phyloP scores from a whole-genome alignment of 2,329 filamentous ascomycete species.

The Magnaporthales sp. region DNA sequence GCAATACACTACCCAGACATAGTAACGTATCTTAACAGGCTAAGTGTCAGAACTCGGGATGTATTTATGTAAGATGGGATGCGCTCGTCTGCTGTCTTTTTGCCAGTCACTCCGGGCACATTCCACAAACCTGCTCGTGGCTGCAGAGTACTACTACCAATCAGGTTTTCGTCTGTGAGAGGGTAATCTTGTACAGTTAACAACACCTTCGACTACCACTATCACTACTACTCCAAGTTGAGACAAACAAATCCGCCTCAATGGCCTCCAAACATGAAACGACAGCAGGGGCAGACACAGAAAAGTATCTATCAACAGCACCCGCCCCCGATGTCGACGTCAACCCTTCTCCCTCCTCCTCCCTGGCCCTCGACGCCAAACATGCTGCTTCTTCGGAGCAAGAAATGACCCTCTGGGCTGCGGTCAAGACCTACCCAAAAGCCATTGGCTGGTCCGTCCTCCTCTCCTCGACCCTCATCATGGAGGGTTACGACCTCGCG shows the following conservation, averaged over 20 bases:
- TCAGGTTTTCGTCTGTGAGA: background rate
- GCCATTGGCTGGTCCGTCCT: constrained; percentile 20
- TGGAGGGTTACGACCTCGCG: constrained; percentile 27
- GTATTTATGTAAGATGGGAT: background rate
- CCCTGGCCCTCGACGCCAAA: constrained; percentile 3
- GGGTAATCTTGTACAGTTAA: background rate
- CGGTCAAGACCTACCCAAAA: constrained; percentile 16
- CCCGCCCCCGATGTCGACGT: background rate
- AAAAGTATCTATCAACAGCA: background rate
- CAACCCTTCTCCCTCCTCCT: background rate
- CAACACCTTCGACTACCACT: background rate
- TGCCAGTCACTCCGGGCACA: background rate
- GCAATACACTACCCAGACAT: background rate
- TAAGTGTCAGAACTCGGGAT: background rate
- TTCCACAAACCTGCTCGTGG: background rate
- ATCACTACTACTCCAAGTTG: background rate
- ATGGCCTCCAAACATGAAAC: background rate
- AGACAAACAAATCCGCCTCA: background rate
- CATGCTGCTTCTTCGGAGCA: constrained; percentile 9
- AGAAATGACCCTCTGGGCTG: constrained; percentile 3
- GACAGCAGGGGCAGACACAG: background rate
- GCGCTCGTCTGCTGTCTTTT: too few relatives aligned
- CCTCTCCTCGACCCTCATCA: constrained; percentile 28
- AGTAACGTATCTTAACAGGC: background rate
- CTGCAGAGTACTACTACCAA: too few relatives aligned